A percentile compares a stretch with the other conserved stretches of the same genome.
Conservation (phyloP, 768 basidiomycete species). For the Boletus coccyginus region DNA sequence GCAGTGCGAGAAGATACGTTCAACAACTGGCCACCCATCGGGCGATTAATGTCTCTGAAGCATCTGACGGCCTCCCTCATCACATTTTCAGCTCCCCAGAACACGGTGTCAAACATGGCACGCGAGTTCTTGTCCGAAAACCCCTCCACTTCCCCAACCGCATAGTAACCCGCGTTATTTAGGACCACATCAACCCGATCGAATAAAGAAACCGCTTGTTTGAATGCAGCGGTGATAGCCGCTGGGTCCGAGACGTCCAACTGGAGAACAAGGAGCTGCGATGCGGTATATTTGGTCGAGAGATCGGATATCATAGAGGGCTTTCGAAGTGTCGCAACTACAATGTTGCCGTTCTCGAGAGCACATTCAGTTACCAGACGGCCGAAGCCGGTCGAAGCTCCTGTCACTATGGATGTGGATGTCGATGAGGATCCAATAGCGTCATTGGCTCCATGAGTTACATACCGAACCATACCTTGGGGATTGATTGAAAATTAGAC, state of each 20-base stretch:
- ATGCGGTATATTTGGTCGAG: conserved; percentile 25
- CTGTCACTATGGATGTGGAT: conserved; percentile 35
- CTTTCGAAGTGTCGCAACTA: conserved; percentile 44
- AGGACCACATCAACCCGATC: conserved; percentile 44
- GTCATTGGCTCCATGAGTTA: not conserved
- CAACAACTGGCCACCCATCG: conserved; percentile 34
- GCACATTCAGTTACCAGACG: conserved; percentile 32
- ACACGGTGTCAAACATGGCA: conserved; percentile 42
- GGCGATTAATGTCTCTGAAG: conserved; percentile 37
- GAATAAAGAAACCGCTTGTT: conserved; percentile 32
- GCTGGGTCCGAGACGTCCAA: conserved; percentile 38
- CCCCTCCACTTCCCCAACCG: conserved; percentile 65
- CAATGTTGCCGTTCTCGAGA: conserved; percentile 39
- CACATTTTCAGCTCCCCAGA: conserved; percentile 33
- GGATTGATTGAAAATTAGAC: not conserved
- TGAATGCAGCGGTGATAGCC: conserved; percentile 38
- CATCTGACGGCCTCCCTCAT: conserved; percentile 32
- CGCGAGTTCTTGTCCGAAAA: conserved; percentile 81
- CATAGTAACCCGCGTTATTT: conserved; percentile 40
- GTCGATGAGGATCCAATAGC: not conserved
- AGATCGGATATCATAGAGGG: conserved; percentile 36
- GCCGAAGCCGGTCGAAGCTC: conserved; percentile 41
- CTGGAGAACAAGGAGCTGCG: conserved; percentile 37
- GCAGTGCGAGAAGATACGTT: conserved; percentile 35
- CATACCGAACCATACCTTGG: conserved; percentile 26